These are phyloP conservation scores for Apophysomyces elegans DNA, from an alignment of 371 early-diverging fungal species.

Conservation along the genomic window DNA sequence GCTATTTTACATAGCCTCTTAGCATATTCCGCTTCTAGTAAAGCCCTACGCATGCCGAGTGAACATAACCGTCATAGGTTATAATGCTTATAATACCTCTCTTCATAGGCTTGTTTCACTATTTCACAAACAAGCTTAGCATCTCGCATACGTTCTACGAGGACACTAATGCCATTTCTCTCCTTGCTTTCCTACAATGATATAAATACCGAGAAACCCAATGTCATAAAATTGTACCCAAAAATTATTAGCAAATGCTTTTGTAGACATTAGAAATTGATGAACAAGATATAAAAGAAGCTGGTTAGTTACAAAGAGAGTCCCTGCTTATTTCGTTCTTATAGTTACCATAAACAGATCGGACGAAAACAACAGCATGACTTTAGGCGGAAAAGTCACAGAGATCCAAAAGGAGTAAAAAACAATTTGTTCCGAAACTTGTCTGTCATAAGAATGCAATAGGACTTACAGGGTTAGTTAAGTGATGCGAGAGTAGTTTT, in stretches of 20 bases:
- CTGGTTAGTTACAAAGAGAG: not conserved
- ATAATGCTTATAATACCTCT: not conserved
- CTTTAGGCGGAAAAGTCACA: too few species aligned
- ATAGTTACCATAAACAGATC: slow-evolving; percentile 6
- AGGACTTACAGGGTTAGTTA: too few species aligned
- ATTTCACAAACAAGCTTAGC: slow-evolving; percentile 10
- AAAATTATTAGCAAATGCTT: slow-evolving; percentile 7
- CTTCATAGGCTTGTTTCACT: slow-evolving; percentile 10
- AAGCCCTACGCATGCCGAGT: not conserved
- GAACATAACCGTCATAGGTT: not conserved
- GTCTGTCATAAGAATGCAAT: too few species aligned
- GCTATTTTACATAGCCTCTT: not conserved
- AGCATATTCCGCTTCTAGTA: slow-evolving; percentile 13
- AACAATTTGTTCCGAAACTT: too few species aligned
- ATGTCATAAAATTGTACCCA: not conserved
- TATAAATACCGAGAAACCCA: not conserved
- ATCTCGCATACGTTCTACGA: slow-evolving; percentile 12
- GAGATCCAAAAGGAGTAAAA: too few species aligned
- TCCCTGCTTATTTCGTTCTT: not conserved
- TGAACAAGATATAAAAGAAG: not conserved
- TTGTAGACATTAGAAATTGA: not conserved
- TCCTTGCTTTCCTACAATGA: not conserved
- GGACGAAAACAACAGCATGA: not conserved
- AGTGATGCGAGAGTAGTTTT: too few species aligned
- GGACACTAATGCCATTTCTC: slow-evolving; percentile 9